phyloP scores from a whole-genome alignment of 192 early-diverging fungal species.

The Chytriomyces hyalinus region DNA sequence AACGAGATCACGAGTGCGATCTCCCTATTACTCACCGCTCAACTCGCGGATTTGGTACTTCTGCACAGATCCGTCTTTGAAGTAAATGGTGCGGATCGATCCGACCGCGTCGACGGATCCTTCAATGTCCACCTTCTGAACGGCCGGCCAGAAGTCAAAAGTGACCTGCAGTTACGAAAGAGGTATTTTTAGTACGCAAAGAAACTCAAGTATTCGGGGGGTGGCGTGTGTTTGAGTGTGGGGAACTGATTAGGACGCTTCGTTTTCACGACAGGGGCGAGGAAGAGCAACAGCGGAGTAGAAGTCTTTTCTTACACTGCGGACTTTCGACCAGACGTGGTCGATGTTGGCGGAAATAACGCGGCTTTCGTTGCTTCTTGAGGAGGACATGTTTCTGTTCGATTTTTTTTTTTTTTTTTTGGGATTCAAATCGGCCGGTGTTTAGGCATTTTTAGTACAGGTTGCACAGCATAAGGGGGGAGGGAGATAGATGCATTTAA shows the following conservation, averaged over 20 bases:
- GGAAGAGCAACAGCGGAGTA: neutral
- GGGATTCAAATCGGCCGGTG: too few species aligned
- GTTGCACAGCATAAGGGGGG: too few species aligned
- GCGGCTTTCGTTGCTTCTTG: slow-evolving; percentile 38
- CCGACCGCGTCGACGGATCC: slow-evolving; percentile 39
- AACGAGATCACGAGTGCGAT: too few species aligned
- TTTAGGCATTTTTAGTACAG: too few species aligned
- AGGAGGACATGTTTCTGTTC: slow-evolving; percentile 29
- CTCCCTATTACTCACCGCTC: slow-evolving; percentile 19
- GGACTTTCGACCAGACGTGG: slow-evolving; percentile 40
- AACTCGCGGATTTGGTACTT: slow-evolving; percentile 45
- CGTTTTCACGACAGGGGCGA: neutral
- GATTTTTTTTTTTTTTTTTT: neutral
- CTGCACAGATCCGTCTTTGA: slow-evolving; percentile 55
- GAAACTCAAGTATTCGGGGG: neutral
- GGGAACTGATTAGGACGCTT: neutral
- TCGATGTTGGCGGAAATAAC: slow-evolving; percentile 34
- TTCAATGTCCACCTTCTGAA: slow-evolving; percentile 36
- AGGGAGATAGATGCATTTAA: too few species aligned
- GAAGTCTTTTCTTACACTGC: slow-evolving; percentile 12
- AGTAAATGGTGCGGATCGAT: slow-evolving; percentile 46
- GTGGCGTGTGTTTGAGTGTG: neutral
- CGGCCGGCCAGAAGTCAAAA: slow-evolving; percentile 44
- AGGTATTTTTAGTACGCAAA: too few species aligned
- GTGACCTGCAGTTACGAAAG: slow-evolving; percentile 25